Evolutionary conservation across 306 rosid species (phyloP), one percentile per base, ranked within the genome.

Genomic region (Parietaria judaica): DNA sequence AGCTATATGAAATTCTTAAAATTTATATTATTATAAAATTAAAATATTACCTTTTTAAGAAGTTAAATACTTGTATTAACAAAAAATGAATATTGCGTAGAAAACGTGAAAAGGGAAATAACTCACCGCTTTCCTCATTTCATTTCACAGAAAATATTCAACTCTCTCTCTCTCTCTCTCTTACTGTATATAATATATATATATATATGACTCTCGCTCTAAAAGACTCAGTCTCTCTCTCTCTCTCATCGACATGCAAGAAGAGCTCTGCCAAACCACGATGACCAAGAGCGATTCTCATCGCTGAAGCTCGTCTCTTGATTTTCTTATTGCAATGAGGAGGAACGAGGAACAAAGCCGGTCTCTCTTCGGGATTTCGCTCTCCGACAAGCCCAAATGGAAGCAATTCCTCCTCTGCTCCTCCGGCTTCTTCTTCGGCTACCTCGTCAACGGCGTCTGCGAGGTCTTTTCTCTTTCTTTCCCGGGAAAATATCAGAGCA

Each of bases 381-480:
- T 92, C 49, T 83, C 98, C 6, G 90, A 77, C 50, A 76, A 77
- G 55, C 94, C 98, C 73, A 82, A 60, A 77, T 92, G 96, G 95
- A 79, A 88, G 7, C 96, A 92, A 76, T 88, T 88, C 68, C 90
- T 92, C 73, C 70, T 92, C 67, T 92, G 96, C 72, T 88, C 98
- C 37, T 84, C 88, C 54, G 98, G 98, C 6, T 92, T 92, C 73
- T 92, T 92, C 92, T 92, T 92, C 72, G 96, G 98, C 11, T 92
- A 92, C 59, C 91, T 88, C 61, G 86, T 92, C 17, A 92, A 92
- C 73, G 96, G 98, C 43, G 57, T 92, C 65, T 92, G 98, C 65
- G 98, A 92, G 96, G 98, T 92, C 73, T 8, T 17, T 23, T 65
- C 64, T 70, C 70, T 66, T 58, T 65, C 56, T 60, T 65, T 75